Conservation (phyloP, 169 alveolate genomes). For the Theileria parva region DNA sequence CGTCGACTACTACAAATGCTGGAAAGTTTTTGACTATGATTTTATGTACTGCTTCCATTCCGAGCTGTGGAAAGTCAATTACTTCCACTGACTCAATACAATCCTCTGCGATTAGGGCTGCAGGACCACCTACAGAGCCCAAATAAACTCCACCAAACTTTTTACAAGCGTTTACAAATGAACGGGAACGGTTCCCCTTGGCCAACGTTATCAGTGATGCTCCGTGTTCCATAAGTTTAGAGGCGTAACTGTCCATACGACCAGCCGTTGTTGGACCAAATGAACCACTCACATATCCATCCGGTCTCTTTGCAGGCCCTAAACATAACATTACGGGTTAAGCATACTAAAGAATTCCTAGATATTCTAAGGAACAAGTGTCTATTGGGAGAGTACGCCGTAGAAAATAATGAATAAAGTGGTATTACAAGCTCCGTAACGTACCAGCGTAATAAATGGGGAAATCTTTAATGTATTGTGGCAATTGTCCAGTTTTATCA, state of each 20-base stretch:
- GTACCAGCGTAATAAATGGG: conserved; percentile 87
- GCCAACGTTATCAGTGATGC: conserved; percentile 82
- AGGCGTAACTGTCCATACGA: conserved; percentile 86
- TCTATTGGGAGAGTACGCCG: too few species aligned
- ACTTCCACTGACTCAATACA: conserved; percentile 80
- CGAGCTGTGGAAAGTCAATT: conserved; percentile 79
- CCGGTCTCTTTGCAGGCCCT: conserved; percentile 87
- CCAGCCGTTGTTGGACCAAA: conserved; percentile 91
- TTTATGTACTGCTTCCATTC: conserved; percentile 84
- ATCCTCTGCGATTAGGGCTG: conserved; percentile 83
- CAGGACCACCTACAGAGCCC: conserved; percentile 88
- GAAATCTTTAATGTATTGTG: conserved; percentile 79
- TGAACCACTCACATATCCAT: conserved; percentile 83
- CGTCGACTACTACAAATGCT: conserved; percentile 85
- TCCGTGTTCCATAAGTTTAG: conserved; percentile 74
- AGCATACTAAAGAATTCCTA: neutral
- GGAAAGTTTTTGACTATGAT: conserved; percentile 86
- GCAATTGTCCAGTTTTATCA: conserved; percentile 73
- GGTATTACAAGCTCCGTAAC: conserved; percentile 9
- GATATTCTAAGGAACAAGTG: neutral
- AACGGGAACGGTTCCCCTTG: conserved; percentile 82
- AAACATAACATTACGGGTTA: neutral
- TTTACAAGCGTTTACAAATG: conserved; percentile 80
- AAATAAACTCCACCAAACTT: conserved; percentile 83
- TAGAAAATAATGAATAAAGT: neutral